These are phyloP conservation scores for Starmerella cellae DNA, from an alignment of 805 yeast genomes.

Conservation along the genomic window DNA sequence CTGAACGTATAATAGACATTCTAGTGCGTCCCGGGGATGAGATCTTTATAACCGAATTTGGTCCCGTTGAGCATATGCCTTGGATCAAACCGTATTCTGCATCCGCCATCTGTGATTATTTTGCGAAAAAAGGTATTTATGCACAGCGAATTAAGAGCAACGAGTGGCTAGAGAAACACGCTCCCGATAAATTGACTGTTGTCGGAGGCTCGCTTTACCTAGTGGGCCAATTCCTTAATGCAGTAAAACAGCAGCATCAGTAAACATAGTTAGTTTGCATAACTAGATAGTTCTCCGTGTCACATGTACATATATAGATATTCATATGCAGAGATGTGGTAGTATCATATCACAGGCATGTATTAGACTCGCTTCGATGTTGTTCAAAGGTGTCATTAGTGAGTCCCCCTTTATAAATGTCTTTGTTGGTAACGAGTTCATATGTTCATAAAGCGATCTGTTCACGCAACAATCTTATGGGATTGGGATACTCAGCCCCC, in stretches of 20 bases:
- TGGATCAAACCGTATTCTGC: conserved; percentile 54
- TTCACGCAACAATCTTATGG: conserved; percentile 8
- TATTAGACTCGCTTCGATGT: no score
- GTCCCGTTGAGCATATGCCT: conserved; percentile 78
- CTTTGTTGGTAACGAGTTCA: no score
- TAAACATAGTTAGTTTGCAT: no score
- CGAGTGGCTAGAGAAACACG: conserved; percentile 13
- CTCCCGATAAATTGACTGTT: conserved; percentile 27
- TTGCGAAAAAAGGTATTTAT: not conserved
- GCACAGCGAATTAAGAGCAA: not conserved
- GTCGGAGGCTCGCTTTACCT: conserved; percentile 63
- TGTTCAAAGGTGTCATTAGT: no score
- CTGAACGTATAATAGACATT: conserved; percentile 35
- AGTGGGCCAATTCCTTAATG: conserved; percentile 35
- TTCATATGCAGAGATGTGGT: no score
- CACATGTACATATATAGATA: no score
- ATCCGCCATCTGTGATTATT: conserved; percentile 22
- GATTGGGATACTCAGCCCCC: conserved; percentile 18
- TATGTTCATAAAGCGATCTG: not conserved
- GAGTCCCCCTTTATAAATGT: no score
- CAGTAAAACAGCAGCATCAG: no score
- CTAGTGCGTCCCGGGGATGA: conserved; percentile 41
- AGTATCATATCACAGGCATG: no score
- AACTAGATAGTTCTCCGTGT: no score
- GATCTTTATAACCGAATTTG: conserved; percentile 51